Evolutionary conservation across 2,329 filamentous ascomycete species (phyloP).

Genomic region (Penicillium thymicola): DNA sequence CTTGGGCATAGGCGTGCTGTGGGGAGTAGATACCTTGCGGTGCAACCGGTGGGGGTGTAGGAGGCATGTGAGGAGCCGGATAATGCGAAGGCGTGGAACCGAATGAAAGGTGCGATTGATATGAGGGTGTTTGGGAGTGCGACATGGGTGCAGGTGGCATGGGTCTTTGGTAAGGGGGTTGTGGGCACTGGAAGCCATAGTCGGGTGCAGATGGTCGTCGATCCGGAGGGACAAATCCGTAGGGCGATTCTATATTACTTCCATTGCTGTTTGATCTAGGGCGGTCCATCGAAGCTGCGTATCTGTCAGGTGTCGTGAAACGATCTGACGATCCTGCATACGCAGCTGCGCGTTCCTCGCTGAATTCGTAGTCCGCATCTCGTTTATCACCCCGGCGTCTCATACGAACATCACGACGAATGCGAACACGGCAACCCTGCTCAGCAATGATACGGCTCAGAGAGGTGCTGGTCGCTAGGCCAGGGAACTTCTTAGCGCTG

Average conservation of each 20-base stretch:
- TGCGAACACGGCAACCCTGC: slow-evolving; percentile 93
- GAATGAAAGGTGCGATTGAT: slow-evolving; percentile 44
- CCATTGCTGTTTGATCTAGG: slow-evolving; percentile 59
- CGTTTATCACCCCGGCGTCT: slow-evolving; percentile 74
- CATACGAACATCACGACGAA: slow-evolving; percentile 91
- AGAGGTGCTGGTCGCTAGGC: slow-evolving; percentile 80
- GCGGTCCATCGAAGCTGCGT: slow-evolving; percentile 49
- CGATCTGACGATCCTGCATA: slow-evolving; percentile 47
- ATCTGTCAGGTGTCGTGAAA: slow-evolving; percentile 51
- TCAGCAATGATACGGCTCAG: slow-evolving; percentile 90
- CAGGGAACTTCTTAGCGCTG: slow-evolving; percentile 98
- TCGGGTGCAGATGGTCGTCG: slow-evolving; percentile 52
- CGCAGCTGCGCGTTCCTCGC: slow-evolving; percentile 47
- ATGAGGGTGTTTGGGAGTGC: slow-evolving; percentile 37
- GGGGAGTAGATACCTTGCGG: slow-evolving; percentile 34
- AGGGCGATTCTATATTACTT: slow-evolving; percentile 51
- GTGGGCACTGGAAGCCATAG: slow-evolving; percentile 34
- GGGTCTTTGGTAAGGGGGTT: slow-evolving; percentile 33
- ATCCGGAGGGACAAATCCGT: slow-evolving; percentile 41
- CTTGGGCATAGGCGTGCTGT: slow-evolving; percentile 33
- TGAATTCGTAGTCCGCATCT: slow-evolving; percentile 65
- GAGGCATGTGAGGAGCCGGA: slow-evolving; percentile 40
- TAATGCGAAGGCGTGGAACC: slow-evolving; percentile 43
- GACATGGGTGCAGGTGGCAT: slow-evolving; percentile 39
- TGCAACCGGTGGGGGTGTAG: slow-evolving; percentile 43